Base-by-base conservation (phyloP, 495 filamentous ascomycete species). In the Neurospora sp. region DNA sequence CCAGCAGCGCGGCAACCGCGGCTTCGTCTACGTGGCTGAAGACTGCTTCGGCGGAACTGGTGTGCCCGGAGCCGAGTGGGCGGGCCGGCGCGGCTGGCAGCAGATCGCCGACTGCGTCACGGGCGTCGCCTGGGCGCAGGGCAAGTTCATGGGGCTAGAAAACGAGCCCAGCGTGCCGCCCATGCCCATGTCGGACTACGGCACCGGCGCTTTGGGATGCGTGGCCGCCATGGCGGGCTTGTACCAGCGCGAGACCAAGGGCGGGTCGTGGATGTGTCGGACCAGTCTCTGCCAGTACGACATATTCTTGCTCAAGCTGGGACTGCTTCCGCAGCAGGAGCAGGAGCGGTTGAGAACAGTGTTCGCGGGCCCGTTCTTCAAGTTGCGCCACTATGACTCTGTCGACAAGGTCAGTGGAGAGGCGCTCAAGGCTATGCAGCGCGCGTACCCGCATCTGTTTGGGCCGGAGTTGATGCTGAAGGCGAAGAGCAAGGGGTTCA, bases 181-280 rank as follows among this genome's bases (percentile, higher is more conserved):
- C 0, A 94, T 93, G 81, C 92, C 92, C 31, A 93, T 92, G 84
- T 92, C 89, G 44, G 92, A 94, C 82, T 94, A 95, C 80, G 90
- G 92, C 39, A 93, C 92, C 3, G 92, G 88, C 5, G 84, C 78
- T 75, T 88, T 91, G 81, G 90, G 90, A 27, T 86, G 87, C 38
- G 86, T 91, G 74, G 89, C 89, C 38, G 90, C 89, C 5, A 82
- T 92, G 66, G 84, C 84, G 0, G 90, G 90, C 37, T 85, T 93
- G 18, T 89, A 86, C 74, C 83, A 86, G 72, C 88, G 90, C 35
- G 89, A 89, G 4, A 88, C 83, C 39, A 76, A 84, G 69, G 90
- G 90, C 41, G 91, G 91, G 9, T 90, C 88, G 2, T 92, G 89
- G 84, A 84, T 89, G 75, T 89, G 89, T 75, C 86, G 86, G 72